Conservation (phyloP, 495 filamentous ascomycete genomes). For the Usnea hakonensis region DNA sequence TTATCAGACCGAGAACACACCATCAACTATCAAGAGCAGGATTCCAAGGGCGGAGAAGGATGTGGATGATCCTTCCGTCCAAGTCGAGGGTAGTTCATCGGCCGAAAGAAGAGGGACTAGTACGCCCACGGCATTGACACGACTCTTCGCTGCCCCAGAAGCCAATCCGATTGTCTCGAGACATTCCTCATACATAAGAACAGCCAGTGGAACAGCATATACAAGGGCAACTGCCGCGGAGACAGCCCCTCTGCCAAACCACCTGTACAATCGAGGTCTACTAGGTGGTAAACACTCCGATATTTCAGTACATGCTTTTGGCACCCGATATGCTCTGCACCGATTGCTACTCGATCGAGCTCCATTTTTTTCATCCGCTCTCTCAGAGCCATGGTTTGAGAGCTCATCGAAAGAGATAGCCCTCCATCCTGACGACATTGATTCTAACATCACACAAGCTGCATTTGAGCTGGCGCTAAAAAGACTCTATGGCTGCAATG, state of each 20-base stretch:
- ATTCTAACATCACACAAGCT: slow-evolving; percentile 47
- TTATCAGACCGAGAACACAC: slow-evolving; percentile 19
- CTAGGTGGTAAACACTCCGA: slow-evolving; percentile 50
- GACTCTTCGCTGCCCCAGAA: slow-evolving; percentile 30
- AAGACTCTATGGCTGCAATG: slow-evolving; percentile 46
- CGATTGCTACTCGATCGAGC: slow-evolving; percentile 51
- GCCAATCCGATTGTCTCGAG: slow-evolving; percentile 26
- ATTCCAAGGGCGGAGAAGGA: slow-evolving; percentile 31
- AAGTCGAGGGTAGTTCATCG: slow-evolving; percentile 19
- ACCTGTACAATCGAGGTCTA: slow-evolving; percentile 51
- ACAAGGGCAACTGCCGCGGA: slow-evolving; percentile 32
- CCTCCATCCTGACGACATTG: slow-evolving; percentile 50
- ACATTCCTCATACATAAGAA: slow-evolving; percentile 29
- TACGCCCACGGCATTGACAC: slow-evolving; percentile 29
- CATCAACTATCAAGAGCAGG: slow-evolving; percentile 16
- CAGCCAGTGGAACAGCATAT: slow-evolving; percentile 25
- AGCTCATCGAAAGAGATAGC: slow-evolving; percentile 46
- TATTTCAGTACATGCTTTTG: slow-evolving; percentile 47
- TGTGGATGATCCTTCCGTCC: slow-evolving; percentile 33
- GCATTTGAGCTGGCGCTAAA: slow-evolving; percentile 53
- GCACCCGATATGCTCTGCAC: slow-evolving; percentile 45
- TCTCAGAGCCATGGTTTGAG: slow-evolving; percentile 54
- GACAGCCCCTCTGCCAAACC: slow-evolving; percentile 42
- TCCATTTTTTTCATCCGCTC: slow-evolving; percentile 48
- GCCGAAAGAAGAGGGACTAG: slow-evolving; percentile 23